phyloP scores from a whole-genome alignment of 805 yeast genomes.

The Nakazawaea wyomingensis region DNA sequence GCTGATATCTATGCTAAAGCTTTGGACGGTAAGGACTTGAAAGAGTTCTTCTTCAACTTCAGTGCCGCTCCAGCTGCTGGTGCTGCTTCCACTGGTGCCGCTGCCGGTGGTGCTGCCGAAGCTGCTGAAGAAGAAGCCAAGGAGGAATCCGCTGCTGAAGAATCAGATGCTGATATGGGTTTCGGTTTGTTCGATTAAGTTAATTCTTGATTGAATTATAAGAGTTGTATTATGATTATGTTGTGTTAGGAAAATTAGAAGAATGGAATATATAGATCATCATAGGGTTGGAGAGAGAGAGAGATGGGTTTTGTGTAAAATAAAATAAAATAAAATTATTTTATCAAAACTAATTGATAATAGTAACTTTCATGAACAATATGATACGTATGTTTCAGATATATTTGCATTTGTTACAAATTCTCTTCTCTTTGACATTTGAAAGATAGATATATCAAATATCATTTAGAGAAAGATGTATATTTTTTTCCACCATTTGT shows the following conservation, averaged over 20 bases:
- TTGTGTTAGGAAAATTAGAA: not conserved
- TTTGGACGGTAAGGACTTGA: constrained; percentile 71
- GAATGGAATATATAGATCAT: not conserved
- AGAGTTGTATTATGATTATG: not conserved
- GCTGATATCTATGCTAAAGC: constrained; percentile 81
- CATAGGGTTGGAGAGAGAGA: too few species aligned
- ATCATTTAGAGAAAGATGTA: too few species aligned
- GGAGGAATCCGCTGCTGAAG: constrained; percentile 55
- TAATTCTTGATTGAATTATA: constrained; percentile 5
- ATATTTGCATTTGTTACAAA: too few species aligned
- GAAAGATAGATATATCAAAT: too few species aligned
- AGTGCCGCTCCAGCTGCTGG: constrained; percentile 42
- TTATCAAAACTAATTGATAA: too few species aligned
- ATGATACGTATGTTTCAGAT: too few species aligned
- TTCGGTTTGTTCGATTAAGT: constrained; percentile 85
- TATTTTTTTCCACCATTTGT: too few species aligned
- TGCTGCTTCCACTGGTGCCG: constrained; percentile 42
- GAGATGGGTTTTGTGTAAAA: too few species aligned
- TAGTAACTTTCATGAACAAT: too few species aligned
- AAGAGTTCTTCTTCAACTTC: constrained; percentile 59
- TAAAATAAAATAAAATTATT: too few species aligned
- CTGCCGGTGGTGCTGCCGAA: constrained; percentile 40
- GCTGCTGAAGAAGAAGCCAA: constrained; percentile 58
- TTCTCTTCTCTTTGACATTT: too few species aligned
- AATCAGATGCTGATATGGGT: constrained; percentile 82